Evolutionary conservation across 345 rosid genomes (phyloP), one percentile per base, ranked within the genome.

Genomic region (Erysimum cheiranthoides): DNA sequence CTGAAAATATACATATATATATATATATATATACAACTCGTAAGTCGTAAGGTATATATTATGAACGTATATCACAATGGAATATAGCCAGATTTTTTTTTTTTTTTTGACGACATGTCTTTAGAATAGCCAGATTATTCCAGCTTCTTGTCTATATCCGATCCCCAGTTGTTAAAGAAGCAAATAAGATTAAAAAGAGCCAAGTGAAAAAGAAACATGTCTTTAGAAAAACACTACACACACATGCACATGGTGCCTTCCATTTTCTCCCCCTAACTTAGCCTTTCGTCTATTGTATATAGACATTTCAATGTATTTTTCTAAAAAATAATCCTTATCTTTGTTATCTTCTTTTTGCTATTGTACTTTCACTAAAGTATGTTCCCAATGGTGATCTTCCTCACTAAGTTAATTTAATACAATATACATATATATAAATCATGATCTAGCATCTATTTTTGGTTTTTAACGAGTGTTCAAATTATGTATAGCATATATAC

Each of bases 211-310:
- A 63, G 76, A 36, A 50, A 47, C 53, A 47, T 38, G 11, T 21
- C 75, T 70, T 77, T 62, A 63, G 35, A 39, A 62, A 66, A 63
- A 77, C 66, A 76, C 66, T 45, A 62, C 75, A 77, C 66, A 46
- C 71, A 63, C 76, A 77, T 57, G 80, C 72, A 77, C 80, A 65
- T 77, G 80, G 47, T 34, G 14, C 35, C 35, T 13, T 30, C 80
- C 47, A 43, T 62, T 53, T 28, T 67, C 73, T 58, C 35, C 73
- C 65, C 78, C 51, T 17, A 68, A 76, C 63, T 68, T 16, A n/a
- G 7, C 36, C 59, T 35, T 70, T 70, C 76, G 39, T 45, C 30
- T 64, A 64, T 49, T 64, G 80, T 56, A 56, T 63, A 10, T 63
- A 46, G 61, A 46, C 60, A 70, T 63, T 71, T 61, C 51, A 42